Conservation (phyloP, 2,329 filamentous ascomycete genomes). For the Cytospora chrysosperma region DNA sequence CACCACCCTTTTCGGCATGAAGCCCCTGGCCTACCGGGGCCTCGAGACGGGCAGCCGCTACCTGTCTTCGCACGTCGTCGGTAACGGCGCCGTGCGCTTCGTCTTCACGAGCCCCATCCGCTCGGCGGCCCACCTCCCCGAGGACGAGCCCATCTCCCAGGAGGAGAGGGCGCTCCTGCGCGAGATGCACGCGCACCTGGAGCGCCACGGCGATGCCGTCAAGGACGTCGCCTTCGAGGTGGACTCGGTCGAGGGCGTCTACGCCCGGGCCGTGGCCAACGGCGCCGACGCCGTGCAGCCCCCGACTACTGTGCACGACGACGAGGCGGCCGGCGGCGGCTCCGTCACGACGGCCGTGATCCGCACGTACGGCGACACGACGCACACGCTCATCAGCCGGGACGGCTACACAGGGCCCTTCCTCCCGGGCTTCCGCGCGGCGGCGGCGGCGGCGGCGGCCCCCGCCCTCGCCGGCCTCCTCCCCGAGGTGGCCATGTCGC, state of each 20-base stretch:
- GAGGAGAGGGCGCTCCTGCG: slow-evolving; percentile 65
- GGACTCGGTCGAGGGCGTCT: slow-evolving; percentile 81
- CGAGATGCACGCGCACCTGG: slow-evolving; percentile 80
- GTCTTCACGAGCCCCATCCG: slow-evolving; percentile 81
- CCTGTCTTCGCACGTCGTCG: slow-evolving; percentile 80
- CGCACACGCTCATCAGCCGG: slow-evolving; percentile 84
- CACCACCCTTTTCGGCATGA: slow-evolving; percentile 82
- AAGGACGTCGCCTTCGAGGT: slow-evolving; percentile 97
- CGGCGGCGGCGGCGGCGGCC: slow-evolving; percentile 39
- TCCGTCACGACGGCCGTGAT: slow-evolving; percentile 75
- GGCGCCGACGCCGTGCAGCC: slow-evolving; percentile 62
- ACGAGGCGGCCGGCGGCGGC: slow-evolving; percentile 63
- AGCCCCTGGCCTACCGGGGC: slow-evolving; percentile 77
- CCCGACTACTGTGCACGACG: slow-evolving; percentile 55
- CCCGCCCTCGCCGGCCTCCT: slow-evolving; percentile 41
- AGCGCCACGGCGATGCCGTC: slow-evolving; percentile 87
- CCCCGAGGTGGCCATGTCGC: slow-evolving; percentile 65
- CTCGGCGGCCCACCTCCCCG: slow-evolving; percentile 52
- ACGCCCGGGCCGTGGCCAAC: slow-evolving; percentile 65
- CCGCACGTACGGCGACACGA: slow-evolving; percentile 91
- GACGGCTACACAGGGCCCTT: slow-evolving; percentile 70
- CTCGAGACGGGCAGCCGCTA: slow-evolving; percentile 83
- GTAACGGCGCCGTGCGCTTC: slow-evolving; percentile 74
- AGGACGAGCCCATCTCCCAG: slow-evolving; percentile 59
- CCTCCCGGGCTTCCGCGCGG: slow-evolving; percentile 75